A percentile compares a stretch with the other conserved stretches of the same genome.
These are phyloP conservation scores for Penicillium angulare DNA, from an alignment of 495 filamentous ascomycete species.

Conservation along the genomic window DNA sequence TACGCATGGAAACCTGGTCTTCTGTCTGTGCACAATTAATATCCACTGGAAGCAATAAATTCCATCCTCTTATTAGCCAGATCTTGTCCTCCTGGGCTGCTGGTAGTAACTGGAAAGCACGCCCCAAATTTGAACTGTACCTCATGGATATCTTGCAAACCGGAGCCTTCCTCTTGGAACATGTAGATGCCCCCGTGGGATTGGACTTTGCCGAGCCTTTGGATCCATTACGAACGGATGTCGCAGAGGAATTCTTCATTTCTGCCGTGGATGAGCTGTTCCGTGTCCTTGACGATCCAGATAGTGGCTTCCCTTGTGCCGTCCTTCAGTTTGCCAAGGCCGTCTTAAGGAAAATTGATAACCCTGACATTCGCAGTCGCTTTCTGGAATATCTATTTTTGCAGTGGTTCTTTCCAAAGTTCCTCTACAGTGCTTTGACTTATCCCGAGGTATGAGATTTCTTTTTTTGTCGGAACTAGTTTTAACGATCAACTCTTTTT, in stretches of 20 bases:
- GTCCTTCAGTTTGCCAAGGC: conserved; percentile 79
- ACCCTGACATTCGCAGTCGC: conserved; percentile 63
- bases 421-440: conserved; percentile 78
- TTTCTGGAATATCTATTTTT: conserved; percentile 78
- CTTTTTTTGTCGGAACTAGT: not conserved
- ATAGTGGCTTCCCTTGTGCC: conserved; percentile 80
- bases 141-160: conserved; percentile 91
- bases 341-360: conserved; percentile 73
- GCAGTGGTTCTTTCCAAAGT: conserved; percentile 90
- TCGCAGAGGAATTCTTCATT: conserved; percentile 87
- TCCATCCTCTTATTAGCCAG: conserved; percentile 40
- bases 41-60: conserved; percentile 41
- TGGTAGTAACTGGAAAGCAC: conserved; percentile 85
- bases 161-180: conserved; percentile 86
- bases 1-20: conserved; percentile 84
- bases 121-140: conserved; percentile 85
- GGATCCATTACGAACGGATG: conserved; percentile 71
- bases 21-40: conserved; percentile 77
- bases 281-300: conserved; percentile 71
- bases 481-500: conserved; percentile 10
- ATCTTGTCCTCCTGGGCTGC: conserved; percentile 79
- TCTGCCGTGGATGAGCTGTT: conserved; percentile 80
- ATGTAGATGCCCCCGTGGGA: conserved; percentile 55
- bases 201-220: conserved; percentile 45
- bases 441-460: conserved; percentile 73